phyloP scores from a whole-genome alignment of 192 early-diverging fungal species.

The Lobosporangium transversale region DNA sequence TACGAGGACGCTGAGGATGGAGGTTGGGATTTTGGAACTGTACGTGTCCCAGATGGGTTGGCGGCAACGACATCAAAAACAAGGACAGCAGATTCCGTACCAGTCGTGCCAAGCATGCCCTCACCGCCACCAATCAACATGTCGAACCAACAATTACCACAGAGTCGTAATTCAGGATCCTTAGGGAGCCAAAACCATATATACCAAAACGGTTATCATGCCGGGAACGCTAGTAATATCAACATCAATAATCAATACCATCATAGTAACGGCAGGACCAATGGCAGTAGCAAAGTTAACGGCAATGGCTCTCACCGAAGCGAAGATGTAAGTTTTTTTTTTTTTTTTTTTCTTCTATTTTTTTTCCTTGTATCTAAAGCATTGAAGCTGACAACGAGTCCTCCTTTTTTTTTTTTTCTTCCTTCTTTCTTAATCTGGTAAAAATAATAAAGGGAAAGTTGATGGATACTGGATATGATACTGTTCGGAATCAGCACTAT shows the following conservation, averaged over 20 bases:
- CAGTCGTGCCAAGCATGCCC: too few relatives aligned
- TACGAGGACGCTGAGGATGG: slow-evolving; percentile 37
- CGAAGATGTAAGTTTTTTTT: slow-evolving; percentile 25
- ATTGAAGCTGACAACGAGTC: too few relatives aligned
- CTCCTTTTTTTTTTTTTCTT: too few relatives aligned
- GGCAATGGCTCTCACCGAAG: slow-evolving; percentile 7
- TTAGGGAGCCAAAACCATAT: slow-evolving; percentile 3
- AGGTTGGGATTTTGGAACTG: slow-evolving; percentile 53
- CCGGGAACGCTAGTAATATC: background rate
- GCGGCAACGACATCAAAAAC: background rate
- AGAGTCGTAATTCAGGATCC: slow-evolving; percentile 12
- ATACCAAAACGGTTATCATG: background rate
- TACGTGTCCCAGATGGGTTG: slow-evolving; percentile 13
- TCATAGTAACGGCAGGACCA: slow-evolving; percentile 13
- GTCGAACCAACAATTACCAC: background rate
- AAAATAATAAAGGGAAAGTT: slow-evolving; percentile 5
- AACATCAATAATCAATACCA: slow-evolving; percentile 2
- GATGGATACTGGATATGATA: slow-evolving; percentile 33
- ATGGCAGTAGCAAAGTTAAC: slow-evolving; percentile 18
- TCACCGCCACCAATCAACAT: background rate
- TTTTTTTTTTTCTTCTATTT: background rate
- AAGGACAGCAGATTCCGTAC: background rate
- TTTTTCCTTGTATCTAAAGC: too few relatives aligned
- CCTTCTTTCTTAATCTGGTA: too few relatives aligned
- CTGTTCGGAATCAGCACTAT: slow-evolving; percentile 16